phyloP scores from a whole-genome alignment of 2,329 filamentous ascomycete genomes.

The Tolypocladium endophyticum region DNA sequence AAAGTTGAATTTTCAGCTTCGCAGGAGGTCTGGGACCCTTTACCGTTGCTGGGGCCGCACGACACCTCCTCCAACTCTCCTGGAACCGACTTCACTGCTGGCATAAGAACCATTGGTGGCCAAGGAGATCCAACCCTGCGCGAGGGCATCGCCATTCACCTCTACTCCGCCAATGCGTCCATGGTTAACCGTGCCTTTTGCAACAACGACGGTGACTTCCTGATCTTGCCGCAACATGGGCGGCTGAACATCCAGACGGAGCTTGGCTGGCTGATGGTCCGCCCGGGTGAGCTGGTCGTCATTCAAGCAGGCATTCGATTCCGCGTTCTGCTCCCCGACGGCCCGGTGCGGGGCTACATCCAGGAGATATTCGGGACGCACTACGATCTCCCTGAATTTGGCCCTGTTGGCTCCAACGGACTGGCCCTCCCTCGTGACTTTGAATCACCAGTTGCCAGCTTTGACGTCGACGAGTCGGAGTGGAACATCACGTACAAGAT shows the following conservation, averaged over 20 bases:
- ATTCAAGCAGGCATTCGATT: conserved; percentile 54
- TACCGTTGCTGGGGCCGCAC: conserved; percentile 13
- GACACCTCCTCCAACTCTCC: neutral
- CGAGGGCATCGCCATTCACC: conserved; percentile 35
- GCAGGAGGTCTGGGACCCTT: conserved; percentile 38
- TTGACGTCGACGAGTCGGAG: conserved; percentile 41
- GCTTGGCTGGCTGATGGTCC: conserved; percentile 51
- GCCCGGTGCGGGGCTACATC: conserved; percentile 54
- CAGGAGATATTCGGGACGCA: conserved; percentile 56
- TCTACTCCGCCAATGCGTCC: conserved; percentile 31
- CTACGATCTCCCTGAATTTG: conserved; percentile 56
- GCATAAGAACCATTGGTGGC: conserved; percentile 34
- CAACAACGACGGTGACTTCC: conserved; percentile 48
- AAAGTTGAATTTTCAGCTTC: conserved; percentile 33
- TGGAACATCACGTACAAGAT: conserved; percentile 54
- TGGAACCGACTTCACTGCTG: conserved; percentile 31
- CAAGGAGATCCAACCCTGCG: conserved; percentile 34
- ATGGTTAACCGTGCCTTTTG: conserved; percentile 35
- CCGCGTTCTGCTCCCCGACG: conserved; percentile 25
- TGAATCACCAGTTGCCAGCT: conserved; percentile 48
- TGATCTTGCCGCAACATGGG: conserved; percentile 56
- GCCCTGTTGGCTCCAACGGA: conserved; percentile 55
- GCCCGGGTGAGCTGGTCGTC: conserved; percentile 57
- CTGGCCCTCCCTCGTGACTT: conserved; percentile 58
- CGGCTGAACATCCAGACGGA: conserved; percentile 59